phyloP scores from a whole-genome alignment of 2,329 filamentous ascomycete species.

The Calonectria fujianensis region DNA sequence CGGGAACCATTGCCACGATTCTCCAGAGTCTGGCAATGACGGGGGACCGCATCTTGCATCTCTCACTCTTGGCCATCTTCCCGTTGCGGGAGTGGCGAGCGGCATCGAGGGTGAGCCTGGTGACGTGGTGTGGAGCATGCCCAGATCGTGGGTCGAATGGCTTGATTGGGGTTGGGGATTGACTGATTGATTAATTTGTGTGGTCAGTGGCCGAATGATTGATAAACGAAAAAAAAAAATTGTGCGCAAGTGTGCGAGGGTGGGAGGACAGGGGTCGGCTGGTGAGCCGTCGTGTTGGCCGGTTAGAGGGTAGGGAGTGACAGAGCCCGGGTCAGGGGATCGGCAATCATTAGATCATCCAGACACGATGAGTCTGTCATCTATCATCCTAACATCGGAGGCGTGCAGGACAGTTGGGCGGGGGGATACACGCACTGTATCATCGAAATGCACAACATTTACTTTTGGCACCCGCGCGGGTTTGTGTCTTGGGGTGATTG shows the following conservation, averaged over 20 bases:
- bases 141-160: conserved; percentile 38
- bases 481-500: conserved; percentile 22
- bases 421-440: conserved; percentile 19
- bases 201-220: conserved; percentile 45
- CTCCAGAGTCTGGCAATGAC: conserved; percentile 14
- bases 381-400: conserved; percentile 33
- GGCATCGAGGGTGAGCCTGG: conserved; percentile 27
- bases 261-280: conserved; percentile 18
- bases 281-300: conserved; percentile 29
- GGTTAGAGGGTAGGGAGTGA: conserved; percentile 36
- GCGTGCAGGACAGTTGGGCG: conserved; percentile 14
- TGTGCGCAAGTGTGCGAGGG: conserved; percentile 22
- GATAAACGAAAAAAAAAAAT: conserved; percentile 44
- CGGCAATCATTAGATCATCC: conserved; percentile 40
- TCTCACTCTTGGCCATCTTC: conserved; percentile 27
- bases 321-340: conserved; percentile 41
- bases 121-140: conserved; percentile 36
- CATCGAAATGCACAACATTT: conserved; percentile 13
- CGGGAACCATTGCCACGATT: background rate
- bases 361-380: conserved; percentile 30
- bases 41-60: conserved; percentile 6
- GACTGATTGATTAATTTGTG: conserved; percentile 42
- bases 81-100: conserved; percentile 19
- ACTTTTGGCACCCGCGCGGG: conserved; percentile 8
- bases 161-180: conserved; percentile 38